phyloP scores from a whole-genome alignment of 345 rosid species.

The Triadica sebifera region DNA sequence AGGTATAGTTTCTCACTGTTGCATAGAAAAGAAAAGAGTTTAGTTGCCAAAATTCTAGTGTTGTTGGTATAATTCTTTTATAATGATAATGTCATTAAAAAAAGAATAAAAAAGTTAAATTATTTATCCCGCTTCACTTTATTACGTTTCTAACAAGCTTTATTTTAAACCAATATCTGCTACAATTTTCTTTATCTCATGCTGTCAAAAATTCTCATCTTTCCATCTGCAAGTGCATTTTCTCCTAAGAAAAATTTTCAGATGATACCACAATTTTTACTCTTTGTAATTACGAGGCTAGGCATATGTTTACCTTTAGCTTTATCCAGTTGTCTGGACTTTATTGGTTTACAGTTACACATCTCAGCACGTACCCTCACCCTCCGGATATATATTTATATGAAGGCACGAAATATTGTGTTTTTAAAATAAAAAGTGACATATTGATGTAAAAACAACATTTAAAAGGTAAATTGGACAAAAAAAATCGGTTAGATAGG shows the following conservation, averaged over 20 bases:
- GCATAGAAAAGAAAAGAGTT: conserved; percentile 35
- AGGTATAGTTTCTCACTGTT: conserved; percentile 65
- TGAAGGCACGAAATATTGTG: no score
- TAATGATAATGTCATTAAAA: not conserved
- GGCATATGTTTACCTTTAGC: no score
- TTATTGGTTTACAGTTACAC: no score
- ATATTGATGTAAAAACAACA: no score
- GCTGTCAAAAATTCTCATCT: no score
- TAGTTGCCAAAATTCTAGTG: not conserved
- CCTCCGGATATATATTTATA: no score
- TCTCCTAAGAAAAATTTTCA: not conserved
- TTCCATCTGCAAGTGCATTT: not conserved
- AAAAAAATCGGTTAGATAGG: no score
- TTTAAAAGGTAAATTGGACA: no score
- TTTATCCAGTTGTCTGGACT: no score
- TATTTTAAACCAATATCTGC: not conserved
- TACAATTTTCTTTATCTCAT: no score
- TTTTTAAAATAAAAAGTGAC: no score
- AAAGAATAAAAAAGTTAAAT: not conserved
- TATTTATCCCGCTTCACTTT: not conserved
- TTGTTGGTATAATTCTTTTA: not conserved
- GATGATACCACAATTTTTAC: not conserved
- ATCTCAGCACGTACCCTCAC: no score
- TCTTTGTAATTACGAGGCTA: not conserved
- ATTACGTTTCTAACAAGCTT: not conserved